A percentile compares a stretch with the other conserved stretches of the same genome.
These are phyloP conservation scores for Puccinia hordei DNA, from an alignment of 1,284 basidiomycete genomes.

Conservation along the genomic window DNA sequence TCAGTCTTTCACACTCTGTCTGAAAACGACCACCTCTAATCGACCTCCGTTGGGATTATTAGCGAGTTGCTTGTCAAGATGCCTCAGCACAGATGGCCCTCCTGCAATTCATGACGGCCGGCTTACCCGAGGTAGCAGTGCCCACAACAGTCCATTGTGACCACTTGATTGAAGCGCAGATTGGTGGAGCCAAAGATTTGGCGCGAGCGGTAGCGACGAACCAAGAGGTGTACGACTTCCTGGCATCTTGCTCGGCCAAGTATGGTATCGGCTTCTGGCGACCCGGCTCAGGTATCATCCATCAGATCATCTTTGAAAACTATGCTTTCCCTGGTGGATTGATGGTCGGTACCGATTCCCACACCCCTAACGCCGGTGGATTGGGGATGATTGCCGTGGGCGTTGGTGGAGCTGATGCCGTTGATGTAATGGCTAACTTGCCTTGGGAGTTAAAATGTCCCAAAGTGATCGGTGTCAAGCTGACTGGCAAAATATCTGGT, in stretches of 20 bases:
- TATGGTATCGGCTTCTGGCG: constrained; percentile 99
- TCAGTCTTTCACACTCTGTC: no score
- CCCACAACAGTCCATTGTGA: constrained; percentile 87
- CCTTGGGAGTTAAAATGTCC: constrained; percentile 99
- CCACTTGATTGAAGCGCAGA: constrained; percentile 96
- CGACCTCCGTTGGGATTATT: constrained; percentile 51
- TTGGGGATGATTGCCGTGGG: constrained; percentile 98
- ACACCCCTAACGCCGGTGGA: constrained; percentile 98
- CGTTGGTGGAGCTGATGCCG: constrained; percentile 98
- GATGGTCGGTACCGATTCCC: constrained; percentile 99
- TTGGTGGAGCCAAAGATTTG: constrained; percentile 90
- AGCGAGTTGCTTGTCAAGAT: constrained; percentile 99
- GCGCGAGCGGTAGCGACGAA: constrained; percentile 89
- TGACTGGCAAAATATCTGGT: constrained; percentile 89
- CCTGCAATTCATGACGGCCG: constrained; percentile 99
- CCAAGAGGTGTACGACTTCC: constrained; percentile 99
- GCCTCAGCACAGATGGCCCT: constrained; percentile 98
- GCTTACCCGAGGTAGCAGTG: constrained; percentile 94
- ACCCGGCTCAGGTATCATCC: constrained; percentile 86
- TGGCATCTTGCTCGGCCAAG: constrained; percentile 96
- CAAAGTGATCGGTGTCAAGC: constrained; percentile 96
- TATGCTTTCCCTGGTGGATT: constrained; percentile 98
- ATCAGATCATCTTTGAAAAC: constrained; percentile 95
- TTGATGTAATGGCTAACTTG: constrained; percentile 95
- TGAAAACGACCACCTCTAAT: neutral